Conservation (phyloP, 306 rosid species). For the Trifolium dubium region DNA sequence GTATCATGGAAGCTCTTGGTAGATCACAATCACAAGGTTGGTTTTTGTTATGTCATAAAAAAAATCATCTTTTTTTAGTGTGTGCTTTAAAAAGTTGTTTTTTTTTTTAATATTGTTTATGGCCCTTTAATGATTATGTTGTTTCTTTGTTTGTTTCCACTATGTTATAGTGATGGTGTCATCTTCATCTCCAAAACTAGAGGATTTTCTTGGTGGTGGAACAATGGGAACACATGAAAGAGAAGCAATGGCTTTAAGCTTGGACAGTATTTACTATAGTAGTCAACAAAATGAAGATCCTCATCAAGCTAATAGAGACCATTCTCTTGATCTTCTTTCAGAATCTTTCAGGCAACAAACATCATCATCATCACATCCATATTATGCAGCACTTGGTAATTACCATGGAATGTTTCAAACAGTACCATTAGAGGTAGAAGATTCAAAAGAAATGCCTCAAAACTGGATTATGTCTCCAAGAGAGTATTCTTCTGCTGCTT, state of each 20-base stretch:
- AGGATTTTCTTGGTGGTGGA: constrained; percentile 89
- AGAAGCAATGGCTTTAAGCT: constrained; percentile 83
- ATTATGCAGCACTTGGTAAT: constrained; percentile 55
- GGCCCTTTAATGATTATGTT: background rate
- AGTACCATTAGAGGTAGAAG: constrained; percentile 50
- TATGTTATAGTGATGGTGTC: constrained; percentile 61
- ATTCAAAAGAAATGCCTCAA: constrained; percentile 53
- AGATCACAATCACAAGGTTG: constrained; percentile 80
- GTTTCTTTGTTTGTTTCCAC: background rate
- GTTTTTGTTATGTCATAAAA: background rate
- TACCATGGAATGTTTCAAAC: constrained; percentile 56
- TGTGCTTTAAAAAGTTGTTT: background rate
- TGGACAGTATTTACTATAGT: constrained; percentile 73
- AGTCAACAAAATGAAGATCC: constrained; percentile 56
- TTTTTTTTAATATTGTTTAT: background rate
- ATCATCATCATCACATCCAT: constrained; percentile 40
- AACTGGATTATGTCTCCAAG: constrained; percentile 34
- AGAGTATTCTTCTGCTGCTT: constrained; percentile 45
- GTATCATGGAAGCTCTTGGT: constrained; percentile 80
- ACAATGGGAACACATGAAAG: constrained; percentile 67
- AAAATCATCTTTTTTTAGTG: background rate
- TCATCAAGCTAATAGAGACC: constrained; percentile 49
- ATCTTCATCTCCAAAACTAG: constrained; percentile 81
- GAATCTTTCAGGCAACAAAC: constrained; percentile 57
- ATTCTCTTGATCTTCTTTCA: constrained; percentile 52